Evolutionary conservation across 2,329 filamentous ascomycete genomes (phyloP), one percentile per base, ranked within the genome.

Genomic region (Alternaria sp.): DNA sequence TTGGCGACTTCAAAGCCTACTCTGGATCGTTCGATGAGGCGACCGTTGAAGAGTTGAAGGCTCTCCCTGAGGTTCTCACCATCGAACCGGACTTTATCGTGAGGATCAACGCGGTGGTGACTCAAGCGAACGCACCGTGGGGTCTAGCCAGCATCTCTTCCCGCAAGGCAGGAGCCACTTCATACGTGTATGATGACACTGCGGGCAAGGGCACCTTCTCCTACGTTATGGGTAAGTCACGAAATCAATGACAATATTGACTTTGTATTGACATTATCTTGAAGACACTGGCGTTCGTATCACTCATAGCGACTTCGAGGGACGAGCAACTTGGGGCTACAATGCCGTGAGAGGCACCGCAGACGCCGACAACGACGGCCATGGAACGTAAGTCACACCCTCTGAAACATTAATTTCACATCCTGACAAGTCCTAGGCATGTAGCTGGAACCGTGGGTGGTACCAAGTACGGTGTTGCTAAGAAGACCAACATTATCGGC

Each of bases 281-380:
- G 7, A 23, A 62, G 89, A 92, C 77, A 90, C 88, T 3, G 89
- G 89, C 65, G 86, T 91, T 75, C 79, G 81, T 46, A 77, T 78
- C 30, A 84, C 82, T 2, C 89, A 91, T 78, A 28, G 53, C 1
- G 78, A 79, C 8, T 79, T 79, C 28, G 68, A 64, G 12, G 73
- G 75, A 26, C 73, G 77, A 15, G 77, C 75, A 10, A 59, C 54
- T 10, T 75, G 69, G 63, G 77, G 74, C 7, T 74, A 63, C 68
- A 78, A 78, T 43, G 70, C 73, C 2, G 71, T 76, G 3, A 65
- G 12, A 15, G 56, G 50, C 30, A 44, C 10, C n/a, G 37, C 43
- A 9, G 60, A 73, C 53, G 68, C 63, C 12, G 75, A 78, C 58
- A 72, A 71, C 18, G 43, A 68, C 11, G 76, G 76, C 15, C 76